Conservation (phyloP, 2,329 filamentous ascomycete genomes). For the Cladosporium colombiae region DNA sequence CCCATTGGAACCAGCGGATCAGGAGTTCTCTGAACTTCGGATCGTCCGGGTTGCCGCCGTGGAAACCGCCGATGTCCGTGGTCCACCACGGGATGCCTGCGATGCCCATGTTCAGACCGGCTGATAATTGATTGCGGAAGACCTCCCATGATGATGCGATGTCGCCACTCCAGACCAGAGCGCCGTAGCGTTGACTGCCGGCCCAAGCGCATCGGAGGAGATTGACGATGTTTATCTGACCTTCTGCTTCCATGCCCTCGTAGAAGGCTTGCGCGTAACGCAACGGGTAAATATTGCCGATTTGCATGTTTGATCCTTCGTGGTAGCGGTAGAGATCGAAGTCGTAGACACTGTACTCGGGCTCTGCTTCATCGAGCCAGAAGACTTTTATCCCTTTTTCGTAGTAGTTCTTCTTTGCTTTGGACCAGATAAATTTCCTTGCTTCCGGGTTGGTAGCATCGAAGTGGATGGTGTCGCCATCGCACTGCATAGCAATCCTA, state of each 20-base stretch:
- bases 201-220: constrained; percentile 60
- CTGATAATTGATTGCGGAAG: constrained; percentile 61
- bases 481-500: constrained; percentile 59
- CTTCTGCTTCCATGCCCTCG: constrained; percentile 56
- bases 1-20: constrained; percentile 70
- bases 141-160: constrained; percentile 65
- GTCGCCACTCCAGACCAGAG: constrained; percentile 68
- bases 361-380: constrained; percentile 71
- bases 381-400: constrained; percentile 63
- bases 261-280: constrained; percentile 62
- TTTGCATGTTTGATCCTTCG: constrained; percentile 53
- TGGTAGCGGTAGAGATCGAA: constrained; percentile 68
- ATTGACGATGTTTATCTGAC: constrained; percentile 61
- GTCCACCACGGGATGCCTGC: constrained; percentile 69
- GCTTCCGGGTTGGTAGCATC: constrained; percentile 65
- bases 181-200: constrained; percentile 63
- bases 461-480: constrained; percentile 61
- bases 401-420: constrained; percentile 62
- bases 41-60: constrained; percentile 62
- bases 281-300: constrained; percentile 63
- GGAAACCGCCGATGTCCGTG: constrained; percentile 70
- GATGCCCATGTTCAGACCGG: constrained; percentile 66
- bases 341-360: constrained; percentile 65
- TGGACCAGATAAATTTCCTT: constrained; percentile 60
- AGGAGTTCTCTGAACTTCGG: constrained; percentile 62